Evolutionary conservation across 148 eudicot genomes (phyloP).

Genomic region (Rhododendron williamsianum): DNA sequence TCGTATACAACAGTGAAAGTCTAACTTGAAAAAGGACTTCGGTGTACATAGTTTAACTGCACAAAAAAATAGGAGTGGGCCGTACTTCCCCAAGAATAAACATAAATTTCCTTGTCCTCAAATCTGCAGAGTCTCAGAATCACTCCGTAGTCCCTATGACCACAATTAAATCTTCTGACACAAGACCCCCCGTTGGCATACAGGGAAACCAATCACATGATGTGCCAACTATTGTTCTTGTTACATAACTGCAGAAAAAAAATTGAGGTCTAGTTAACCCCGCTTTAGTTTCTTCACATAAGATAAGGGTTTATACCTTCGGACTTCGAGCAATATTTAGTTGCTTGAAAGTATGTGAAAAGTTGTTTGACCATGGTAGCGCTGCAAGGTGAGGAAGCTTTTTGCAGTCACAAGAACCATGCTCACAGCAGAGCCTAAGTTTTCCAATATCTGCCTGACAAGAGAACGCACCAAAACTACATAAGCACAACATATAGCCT

Average conservation of each 20-base stretch:
- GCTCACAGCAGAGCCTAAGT: constrained; percentile 47
- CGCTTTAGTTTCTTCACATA: background rate
- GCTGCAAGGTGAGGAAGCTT: constrained; percentile 44
- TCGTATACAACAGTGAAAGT: background rate
- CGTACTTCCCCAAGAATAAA: background rate
- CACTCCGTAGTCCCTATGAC: background rate
- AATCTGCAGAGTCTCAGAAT: background rate
- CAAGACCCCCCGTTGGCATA: background rate
- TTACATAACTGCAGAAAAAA: too few relatives aligned
- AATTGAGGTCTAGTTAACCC: background rate
- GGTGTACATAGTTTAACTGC: background rate
- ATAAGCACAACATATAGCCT: background rate
- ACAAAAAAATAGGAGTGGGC: background rate
- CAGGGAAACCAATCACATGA: background rate
- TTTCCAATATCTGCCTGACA: constrained; percentile 52
- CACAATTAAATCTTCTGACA: background rate
- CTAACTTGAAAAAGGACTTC: background rate
- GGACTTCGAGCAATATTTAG: constrained; percentile 60
- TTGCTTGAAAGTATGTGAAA: constrained; percentile 68
- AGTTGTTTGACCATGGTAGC: constrained; percentile 73
- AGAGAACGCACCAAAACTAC: constrained; percentile 14
- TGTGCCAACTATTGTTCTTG: background rate
- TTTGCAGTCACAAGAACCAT: constrained; percentile 74
- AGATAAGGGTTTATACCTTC: constrained; percentile 40
- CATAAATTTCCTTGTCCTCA: background rate